A percentile compares a stretch with the other conserved stretches of the same genome.
phyloP scores from a whole-genome alignment of 2,329 filamentous ascomycete species.

The Colletotrichum liriopes region DNA sequence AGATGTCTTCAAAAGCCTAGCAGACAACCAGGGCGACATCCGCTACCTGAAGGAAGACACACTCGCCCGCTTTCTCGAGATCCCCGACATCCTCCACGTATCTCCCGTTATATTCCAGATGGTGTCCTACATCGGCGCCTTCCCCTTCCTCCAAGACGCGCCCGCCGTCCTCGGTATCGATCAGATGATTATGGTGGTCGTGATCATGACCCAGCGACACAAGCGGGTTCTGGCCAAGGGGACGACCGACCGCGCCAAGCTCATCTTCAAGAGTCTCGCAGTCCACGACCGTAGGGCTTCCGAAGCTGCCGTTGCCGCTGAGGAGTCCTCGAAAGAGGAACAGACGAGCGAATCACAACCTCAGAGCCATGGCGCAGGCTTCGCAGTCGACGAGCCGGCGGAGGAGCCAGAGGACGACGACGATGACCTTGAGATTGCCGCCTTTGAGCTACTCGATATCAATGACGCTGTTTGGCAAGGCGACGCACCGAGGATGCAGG shows the following conservation, averaged over 20 bases:
- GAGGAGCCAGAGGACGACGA: slow-evolving; percentile 66
- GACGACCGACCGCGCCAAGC: slow-evolving; percentile 71
- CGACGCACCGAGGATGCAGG: slow-evolving; percentile 66
- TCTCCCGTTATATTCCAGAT: slow-evolving; percentile 81
- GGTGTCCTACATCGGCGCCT: slow-evolving; percentile 79
- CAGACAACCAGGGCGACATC: slow-evolving; percentile 74
- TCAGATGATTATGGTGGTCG: slow-evolving; percentile 80
- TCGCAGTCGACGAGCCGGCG: slow-evolving; percentile 62
- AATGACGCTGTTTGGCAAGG: slow-evolving; percentile 72
- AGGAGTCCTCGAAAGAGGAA: slow-evolving; percentile 33
- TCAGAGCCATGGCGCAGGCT: slow-evolving; percentile 54
- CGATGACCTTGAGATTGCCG: slow-evolving; percentile 77
- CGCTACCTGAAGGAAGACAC: slow-evolving; percentile 80
- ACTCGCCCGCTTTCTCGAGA: slow-evolving; percentile 79
- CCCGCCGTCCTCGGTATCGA: slow-evolving; percentile 80
- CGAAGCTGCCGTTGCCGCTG: slow-evolving; percentile 45
- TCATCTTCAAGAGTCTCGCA: slow-evolving; percentile 80
- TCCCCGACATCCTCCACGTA: slow-evolving; percentile 78
- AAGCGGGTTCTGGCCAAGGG: slow-evolving; percentile 73
- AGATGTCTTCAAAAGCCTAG: slow-evolving; percentile 80
- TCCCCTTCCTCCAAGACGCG: slow-evolving; percentile 80
- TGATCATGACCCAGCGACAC: slow-evolving; percentile 81
- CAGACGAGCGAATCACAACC: slow-evolving; percentile 30
- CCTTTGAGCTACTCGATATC: slow-evolving; percentile 78
- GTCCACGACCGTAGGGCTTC: slow-evolving; percentile 76